Base-by-base conservation (phyloP, 2,329 filamentous ascomycete species). In the Trichophyton rubrum region DNA sequence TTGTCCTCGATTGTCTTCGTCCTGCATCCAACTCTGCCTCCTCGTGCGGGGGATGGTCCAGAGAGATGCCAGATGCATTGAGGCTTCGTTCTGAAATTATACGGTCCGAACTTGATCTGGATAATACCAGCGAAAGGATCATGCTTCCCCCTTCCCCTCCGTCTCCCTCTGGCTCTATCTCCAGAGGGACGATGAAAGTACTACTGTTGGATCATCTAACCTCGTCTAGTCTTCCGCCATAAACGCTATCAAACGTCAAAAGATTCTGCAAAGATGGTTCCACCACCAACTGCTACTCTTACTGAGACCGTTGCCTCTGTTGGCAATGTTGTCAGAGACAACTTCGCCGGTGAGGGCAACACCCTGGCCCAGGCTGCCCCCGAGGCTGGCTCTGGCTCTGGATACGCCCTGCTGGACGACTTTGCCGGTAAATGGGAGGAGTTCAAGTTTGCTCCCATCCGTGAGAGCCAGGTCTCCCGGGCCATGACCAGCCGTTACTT, bases 121-220 rank as follows among this genome's bases (percentile, higher is more conserved):
- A 91, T 92, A 92, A 93, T 93, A 89, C 89, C 88, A 90, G 90
- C 90, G 90, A 90, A 93, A 95, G 90, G 87, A 95, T 93, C 90
- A 95, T 95, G 89, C 89, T 82, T 82, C 82, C 78, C 78, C 76
- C 77, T 73, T 69, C 72, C 72, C 68, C 69, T 43, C 27, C 40
- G 4, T 43, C 40, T 65, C 67, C 68, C 69, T 67, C 65, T 62
- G 67, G 33, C 33, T 65, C 73, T 70, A 69, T 43, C 40, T 43
- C 40, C 64, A 66, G 64, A 40, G 38, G 55, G 38, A 41, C 69
- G 68, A 17, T 65, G 20, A 51, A 41, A 59, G 60, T n/a, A 43
- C 40, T 59, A 62, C 67, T 66, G 38, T 38, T 38, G 55, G 30
- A 38, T 43, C 15, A 66, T 68, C 61, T 64, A 58, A 68, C 64